Conservation (phyloP, 805 yeast species). For the Nakazawaea ishiwadae region DNA sequence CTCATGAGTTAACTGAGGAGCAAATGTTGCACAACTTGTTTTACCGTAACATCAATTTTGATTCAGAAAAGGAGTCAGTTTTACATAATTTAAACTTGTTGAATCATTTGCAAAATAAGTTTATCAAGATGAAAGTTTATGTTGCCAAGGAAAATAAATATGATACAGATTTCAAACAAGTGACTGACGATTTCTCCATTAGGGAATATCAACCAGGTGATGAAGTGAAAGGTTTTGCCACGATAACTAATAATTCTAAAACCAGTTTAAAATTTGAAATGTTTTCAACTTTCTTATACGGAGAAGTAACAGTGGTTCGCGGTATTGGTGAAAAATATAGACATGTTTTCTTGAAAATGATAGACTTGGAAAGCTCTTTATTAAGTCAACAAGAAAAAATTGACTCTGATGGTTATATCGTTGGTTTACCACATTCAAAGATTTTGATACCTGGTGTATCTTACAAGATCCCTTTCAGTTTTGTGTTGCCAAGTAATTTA, state of each 20-base stretch:
- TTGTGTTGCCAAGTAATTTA: conserved; percentile 9
- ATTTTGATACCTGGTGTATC: conserved; percentile 4
- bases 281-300: conserved; percentile 12
- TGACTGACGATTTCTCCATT: conserved; percentile 6
- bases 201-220: conserved; percentile 13
- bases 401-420: conserved; percentile 2
- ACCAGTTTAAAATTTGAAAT: conserved; percentile 8
- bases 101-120: conserved; percentile 12
- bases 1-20: conserved; percentile 9
- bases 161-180: conserved; percentile 3
- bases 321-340: conserved; percentile 10
- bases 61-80: conserved; percentile 13
- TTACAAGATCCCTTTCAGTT: conserved; percentile 13
- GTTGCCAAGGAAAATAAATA: conserved; percentile 5
- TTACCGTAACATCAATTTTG: conserved; percentile 9
- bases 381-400: not conserved
- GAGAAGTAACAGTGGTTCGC: conserved; percentile 12
- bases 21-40: conserved; percentile 8
- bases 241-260: conserved; percentile 8
- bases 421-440: conserved; percentile 10
- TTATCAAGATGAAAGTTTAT: conserved; percentile 11
- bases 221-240: conserved; percentile 12
- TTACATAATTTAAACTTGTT: conserved; percentile 12
- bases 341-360: conserved; percentile 14
- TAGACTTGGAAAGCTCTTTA: conserved; percentile 14